phyloP scores from a whole-genome alignment of 345 rosid species.

The Dovyalis caffra region DNA sequence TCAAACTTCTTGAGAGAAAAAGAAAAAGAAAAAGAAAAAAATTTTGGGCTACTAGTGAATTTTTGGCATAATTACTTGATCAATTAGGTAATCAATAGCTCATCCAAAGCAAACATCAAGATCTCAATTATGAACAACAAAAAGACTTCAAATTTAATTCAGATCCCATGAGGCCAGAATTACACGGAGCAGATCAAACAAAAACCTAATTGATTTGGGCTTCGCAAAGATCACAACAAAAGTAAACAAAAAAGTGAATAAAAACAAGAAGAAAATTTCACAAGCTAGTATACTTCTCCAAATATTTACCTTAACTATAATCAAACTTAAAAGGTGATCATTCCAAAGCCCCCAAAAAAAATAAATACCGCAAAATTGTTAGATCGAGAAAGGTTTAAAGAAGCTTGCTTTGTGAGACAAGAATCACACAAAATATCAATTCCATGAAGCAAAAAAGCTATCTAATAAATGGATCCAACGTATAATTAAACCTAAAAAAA shows the following conservation, averaged over 20 bases:
- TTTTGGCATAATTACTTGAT: not conserved
- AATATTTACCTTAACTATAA: not conserved
- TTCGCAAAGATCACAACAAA: not conserved
- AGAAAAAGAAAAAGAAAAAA: not conserved
- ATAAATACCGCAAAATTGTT: not conserved
- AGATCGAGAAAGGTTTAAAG: not conserved
- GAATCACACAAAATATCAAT: not conserved
- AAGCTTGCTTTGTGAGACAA: not conserved
- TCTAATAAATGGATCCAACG: constrained; percentile 5
- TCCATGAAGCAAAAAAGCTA: not conserved
- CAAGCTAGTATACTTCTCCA: not conserved
- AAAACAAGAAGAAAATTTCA: not conserved
- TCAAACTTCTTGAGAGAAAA: not conserved
- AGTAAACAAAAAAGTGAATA: not conserved
- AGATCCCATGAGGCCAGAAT: not conserved
- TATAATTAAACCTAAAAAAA: not conserved
- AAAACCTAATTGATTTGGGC: not conserved
- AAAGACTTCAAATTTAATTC: not conserved
- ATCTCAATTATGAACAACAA: not conserved
- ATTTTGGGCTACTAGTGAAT: not conserved
- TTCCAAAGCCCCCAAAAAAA: not conserved
- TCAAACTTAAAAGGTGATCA: not conserved
- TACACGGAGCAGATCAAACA: not conserved
- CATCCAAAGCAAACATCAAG: not conserved
- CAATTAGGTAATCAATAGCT: not conserved